Evolutionary conservation across 805 yeast genomes (phyloP).

Genomic region (Saccharomycopsis selenospora): DNA sequence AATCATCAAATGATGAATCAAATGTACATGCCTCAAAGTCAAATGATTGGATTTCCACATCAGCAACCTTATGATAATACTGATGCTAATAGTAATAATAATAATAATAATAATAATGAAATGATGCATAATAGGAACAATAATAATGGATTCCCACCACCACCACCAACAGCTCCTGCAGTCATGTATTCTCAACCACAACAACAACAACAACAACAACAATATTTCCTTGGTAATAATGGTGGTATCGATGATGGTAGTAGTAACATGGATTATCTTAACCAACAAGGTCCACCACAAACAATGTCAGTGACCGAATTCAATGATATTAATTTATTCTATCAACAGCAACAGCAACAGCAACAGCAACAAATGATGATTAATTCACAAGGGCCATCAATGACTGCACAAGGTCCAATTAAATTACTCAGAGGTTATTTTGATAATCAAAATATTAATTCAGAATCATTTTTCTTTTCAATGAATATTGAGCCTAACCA

Average conservation of each 20-base stretch:
- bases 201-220: not conserved
- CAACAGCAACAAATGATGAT: constrained; percentile 2
- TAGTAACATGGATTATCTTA: not conserved
- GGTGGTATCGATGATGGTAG: too few relatives aligned
- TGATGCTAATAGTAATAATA: not conserved
- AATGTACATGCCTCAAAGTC: too few relatives aligned
- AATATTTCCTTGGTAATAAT: too few relatives aligned
- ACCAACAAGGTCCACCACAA: not conserved
- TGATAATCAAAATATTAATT: constrained; percentile 11
- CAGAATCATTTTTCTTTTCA: constrained; percentile 7
- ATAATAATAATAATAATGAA: not conserved
- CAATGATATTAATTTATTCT: not conserved
- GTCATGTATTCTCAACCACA: not conserved
- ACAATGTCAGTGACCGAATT: not conserved
- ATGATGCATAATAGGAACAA: not conserved
- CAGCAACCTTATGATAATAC: not conserved
- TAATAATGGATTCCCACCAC: not conserved
- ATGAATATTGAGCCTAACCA: constrained; percentile 10
- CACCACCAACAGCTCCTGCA: not conserved
- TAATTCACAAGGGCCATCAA: constrained; percentile 4
- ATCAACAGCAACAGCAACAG: constrained; percentile 4
- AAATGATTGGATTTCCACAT: not conserved
- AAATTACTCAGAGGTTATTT: constrained; percentile 5
- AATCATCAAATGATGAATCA: too few relatives aligned
- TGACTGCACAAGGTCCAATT: constrained; percentile 7